Base-by-base conservation (phyloP, 352 stramenopile genomes). In the Nothophytophthora sp. region DNA sequence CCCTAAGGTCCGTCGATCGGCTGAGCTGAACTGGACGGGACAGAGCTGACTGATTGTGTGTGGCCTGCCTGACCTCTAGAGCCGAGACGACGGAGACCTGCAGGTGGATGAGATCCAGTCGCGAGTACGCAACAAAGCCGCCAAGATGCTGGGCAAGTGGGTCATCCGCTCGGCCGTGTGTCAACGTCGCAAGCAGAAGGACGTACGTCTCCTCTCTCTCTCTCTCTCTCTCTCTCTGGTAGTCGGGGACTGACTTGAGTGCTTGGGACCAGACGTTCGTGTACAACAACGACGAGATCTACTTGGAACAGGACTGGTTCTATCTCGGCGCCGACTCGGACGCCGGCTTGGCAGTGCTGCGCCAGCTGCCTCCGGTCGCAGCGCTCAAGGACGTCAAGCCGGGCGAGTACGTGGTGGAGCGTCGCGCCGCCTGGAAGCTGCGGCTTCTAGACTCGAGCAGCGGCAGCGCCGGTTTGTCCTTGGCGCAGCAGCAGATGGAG, bases 291-390 rank as follows among this genome's bases (percentile, higher is more conserved):
- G 80, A 90, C 44, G 82, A 92, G 54, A 67, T 92, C 13, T 92
- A 85, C 49, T 50, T 92, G 12, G 80, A 92, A 65, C 82, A 92
- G 38, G 79, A 92, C 61, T 90, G 82, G 79, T 92, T 92, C 62
- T 90, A 92, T 40, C 53, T 92, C 7, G 78, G 73, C 16, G 80
- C 82, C 0, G 81, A 90, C 49, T 81, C 70, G 15, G 81, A 90
- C 32, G 67, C 70, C 8, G 69, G 70, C 10, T 27, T 79, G n/a
- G 81, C 81, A 0, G 77, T 92, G 10, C 52, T 92, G 19, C 77
- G 81, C 0, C 76, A 90, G 35, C 40, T 90, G 7, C 77, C 79
- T 5, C 55, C 67, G 22, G 50, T 57, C 0, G 36, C 51, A 25
- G 45, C 39, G 2, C 33, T 63, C 5, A 79, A 73, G 32, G 70